These are phyloP conservation scores for Eimeria necatrix DNA, from an alignment of 169 alveolate genomes.

Conservation along the genomic window DNA sequence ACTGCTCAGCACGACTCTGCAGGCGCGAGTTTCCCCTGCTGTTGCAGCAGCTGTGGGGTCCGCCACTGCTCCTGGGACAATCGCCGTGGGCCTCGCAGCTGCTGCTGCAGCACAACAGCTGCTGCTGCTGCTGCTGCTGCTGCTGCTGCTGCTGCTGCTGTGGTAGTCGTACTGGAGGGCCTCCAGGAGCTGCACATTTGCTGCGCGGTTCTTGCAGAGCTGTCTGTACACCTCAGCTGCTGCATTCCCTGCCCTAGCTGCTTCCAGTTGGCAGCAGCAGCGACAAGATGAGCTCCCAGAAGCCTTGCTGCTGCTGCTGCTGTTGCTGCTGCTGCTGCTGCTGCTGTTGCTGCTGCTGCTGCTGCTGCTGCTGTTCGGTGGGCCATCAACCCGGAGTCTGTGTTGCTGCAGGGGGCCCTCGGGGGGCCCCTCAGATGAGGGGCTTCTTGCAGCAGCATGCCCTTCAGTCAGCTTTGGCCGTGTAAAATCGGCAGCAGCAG, in stretches of 20 bases:
- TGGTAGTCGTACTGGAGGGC: neutral
- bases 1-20: conserved; percentile 13
- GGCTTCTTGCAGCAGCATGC: no score
- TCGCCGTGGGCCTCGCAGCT: neutral
- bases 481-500: no score
- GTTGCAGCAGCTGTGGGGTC: conserved; percentile 25
- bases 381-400: neutral
- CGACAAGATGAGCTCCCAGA: neutral
- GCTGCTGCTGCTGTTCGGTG: neutral
- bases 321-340: neutral
- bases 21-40: conserved; percentile 47
- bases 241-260: neutral
- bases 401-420: neutral
- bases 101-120: neutral
- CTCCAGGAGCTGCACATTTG: conserved; percentile 22
- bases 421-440: neutral
- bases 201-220: conserved; percentile 52
- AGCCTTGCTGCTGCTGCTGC: conserved; percentile 9
- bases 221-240: conserved; percentile 61
- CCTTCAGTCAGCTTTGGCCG: no score
- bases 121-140: conserved; percentile 40
- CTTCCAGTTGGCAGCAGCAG: conserved; percentile 21
- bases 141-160: conserved; percentile 34
- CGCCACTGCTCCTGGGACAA: neutral
- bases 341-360: neutral